Evolutionary conservation across 2,329 filamentous ascomycete genomes (phyloP).

Genomic region (Laburnicola sp.): DNA sequence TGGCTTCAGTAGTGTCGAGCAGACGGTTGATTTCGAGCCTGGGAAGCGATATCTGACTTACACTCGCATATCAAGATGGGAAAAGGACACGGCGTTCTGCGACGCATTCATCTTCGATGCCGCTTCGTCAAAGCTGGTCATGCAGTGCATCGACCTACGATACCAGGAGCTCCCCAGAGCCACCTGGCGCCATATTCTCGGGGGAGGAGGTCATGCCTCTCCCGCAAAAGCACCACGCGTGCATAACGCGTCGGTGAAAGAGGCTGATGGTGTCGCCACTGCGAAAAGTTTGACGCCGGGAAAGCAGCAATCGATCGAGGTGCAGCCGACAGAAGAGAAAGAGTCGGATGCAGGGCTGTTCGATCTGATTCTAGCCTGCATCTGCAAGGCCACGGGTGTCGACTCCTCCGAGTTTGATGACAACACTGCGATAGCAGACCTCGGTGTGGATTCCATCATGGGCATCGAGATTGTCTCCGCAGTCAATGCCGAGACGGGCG

Average conservation of each 20-base stretch:
- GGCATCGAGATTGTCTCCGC: slow-evolving; percentile 25
- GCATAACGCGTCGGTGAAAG: not conserved
- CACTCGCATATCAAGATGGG: not conserved
- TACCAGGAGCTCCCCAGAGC: not conserved
- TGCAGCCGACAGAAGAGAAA: not conserved
- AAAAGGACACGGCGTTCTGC: not conserved
- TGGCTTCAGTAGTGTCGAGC: slow-evolving; percentile 5
- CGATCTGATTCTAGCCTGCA: slow-evolving; percentile 15
- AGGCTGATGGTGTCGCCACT: not conserved
- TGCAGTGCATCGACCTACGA: not conserved
- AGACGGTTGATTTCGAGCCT: not conserved
- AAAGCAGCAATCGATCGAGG: not conserved
- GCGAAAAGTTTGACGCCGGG: not conserved
- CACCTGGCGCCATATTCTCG: slow-evolving; percentile 1
- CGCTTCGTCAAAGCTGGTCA: not conserved
- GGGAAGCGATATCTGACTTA: slow-evolving; percentile 2
- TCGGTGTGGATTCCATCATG: slow-evolving; percentile 32
- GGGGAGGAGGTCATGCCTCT: not conserved
- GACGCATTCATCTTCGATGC: slow-evolving; percentile 1
- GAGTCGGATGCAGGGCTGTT: not conserved
- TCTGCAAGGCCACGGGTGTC: slow-evolving; percentile 30
- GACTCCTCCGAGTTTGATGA: slow-evolving; percentile 24
- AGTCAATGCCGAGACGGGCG: slow-evolving; percentile 16
- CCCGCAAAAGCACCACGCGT: not conserved
- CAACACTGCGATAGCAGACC: slow-evolving; percentile 21